Percentiles rank a stretch among this genome's conserved stretches.
phyloP scores from a whole-genome alignment of 345 rosid species.

The Anastatica hierochuntica region DNA sequence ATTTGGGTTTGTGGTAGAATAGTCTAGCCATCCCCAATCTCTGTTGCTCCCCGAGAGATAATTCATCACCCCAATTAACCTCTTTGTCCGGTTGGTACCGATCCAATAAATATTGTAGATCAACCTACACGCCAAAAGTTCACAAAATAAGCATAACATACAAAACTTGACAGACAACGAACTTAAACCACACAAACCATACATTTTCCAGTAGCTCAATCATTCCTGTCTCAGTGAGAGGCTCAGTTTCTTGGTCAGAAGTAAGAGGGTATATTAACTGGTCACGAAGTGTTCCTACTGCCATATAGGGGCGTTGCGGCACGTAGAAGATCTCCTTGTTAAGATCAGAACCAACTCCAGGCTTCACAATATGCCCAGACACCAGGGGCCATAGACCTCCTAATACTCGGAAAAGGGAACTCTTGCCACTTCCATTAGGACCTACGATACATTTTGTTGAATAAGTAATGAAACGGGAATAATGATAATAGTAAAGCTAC shows the following conservation, averaged over 20 bases:
- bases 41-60: constrained; percentile 98
- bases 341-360: constrained; percentile 97
- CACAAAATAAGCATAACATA: constrained; percentile 2
- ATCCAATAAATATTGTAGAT: constrained; percentile 81
- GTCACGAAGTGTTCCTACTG: constrained; percentile 93
- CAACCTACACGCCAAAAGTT: constrained; percentile 51
- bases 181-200: constrained; percentile 8
- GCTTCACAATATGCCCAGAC: constrained; percentile 89
- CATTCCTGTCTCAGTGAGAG: constrained; percentile 70
- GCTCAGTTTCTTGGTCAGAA: constrained; percentile 51
- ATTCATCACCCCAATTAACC: constrained; percentile 95
- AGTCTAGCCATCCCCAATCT: constrained; percentile 97
- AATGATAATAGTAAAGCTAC: no score
- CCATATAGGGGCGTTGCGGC: constrained; percentile 98
- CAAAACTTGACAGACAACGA: constrained; percentile 1
- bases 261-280: constrained; percentile 98
- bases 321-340: constrained; percentile 97
- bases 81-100: constrained; percentile 86
- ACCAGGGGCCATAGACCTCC: constrained; percentile 99
- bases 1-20: constrained; percentile 94
- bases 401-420: constrained; percentile 97
- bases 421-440: constrained; percentile 99
- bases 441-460: constrained; percentile 40
- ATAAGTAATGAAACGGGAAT: neutral
- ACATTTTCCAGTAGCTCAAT: constrained; percentile 88